Evolutionary conservation across 1,139 yeast species (phyloP), one percentile per base, ranked within the genome.

Genomic region (Hemisphaericaspora xylofermentans): DNA sequence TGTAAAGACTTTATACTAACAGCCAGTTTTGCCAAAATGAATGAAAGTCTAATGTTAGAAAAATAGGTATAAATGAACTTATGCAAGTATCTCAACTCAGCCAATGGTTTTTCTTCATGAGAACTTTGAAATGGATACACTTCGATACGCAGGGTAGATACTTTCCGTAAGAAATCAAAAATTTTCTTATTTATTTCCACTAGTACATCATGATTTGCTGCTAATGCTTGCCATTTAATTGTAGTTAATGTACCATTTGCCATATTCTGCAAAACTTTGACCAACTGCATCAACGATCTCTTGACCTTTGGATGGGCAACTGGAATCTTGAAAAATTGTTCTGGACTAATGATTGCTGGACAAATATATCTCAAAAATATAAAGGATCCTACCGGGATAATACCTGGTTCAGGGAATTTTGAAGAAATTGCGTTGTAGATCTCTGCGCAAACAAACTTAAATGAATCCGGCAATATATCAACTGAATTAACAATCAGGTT

Each of bases 291-390:
- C 40, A 88, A 72, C 1, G 89, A 78, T 48, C 96, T 73, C 50
- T 89, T 84, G 9, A 83, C 80, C 26, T 69, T 74, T 5, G 63
- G 64, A 51, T 52, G 70, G 5, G 70, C 62, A 26, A 78, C 68
- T 18, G 69, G 69, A 41, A 84, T 79, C 38, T 61, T 65, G 43
- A 72, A 66, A 43, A 64, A 69, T 3, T 88, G 75, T 49, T 88
- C 95, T 0, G 98, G 97, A 35, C 93, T 84, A 12, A 91, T 91
- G 46, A 93, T 82, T 0, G 95, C 95, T 7, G 98, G 98, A 57
- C 95, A 89, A 47, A 88, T 76, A 51, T 87, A 84, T 46, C 98
- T 72, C 50, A 93, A 69, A 57, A 93, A 91, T 40, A 91, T 69
- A 56, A 88, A 91, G 0, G 96, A 89, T 0, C 97, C 96, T 28